Base-by-base conservation (phyloP, 192 early-diverging fungal species). In the Podila epicladia region DNA sequence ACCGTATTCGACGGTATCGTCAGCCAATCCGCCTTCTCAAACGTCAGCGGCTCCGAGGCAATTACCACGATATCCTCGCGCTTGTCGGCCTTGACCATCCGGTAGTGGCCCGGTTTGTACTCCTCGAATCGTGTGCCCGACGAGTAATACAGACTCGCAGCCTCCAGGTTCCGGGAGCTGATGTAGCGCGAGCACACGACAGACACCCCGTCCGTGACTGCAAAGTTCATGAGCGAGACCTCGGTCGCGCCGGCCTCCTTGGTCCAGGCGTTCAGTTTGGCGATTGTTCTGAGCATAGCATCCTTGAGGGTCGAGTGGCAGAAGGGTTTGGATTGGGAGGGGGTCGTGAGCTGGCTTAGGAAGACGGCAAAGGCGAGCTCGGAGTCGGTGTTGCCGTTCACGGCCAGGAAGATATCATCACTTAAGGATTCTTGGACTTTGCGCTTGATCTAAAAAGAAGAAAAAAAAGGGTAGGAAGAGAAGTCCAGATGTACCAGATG, bases 361-460 rank as follows among this genome's bases (percentile, higher is more conserved):
- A 93, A 95, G 51, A 95, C 83, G 19, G 92, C 93, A 86, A 95
- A 95, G 1, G 92, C 91, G 82, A 91, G 90, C 82, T 95, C 92
- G 8, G 92, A 93, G 75, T 93, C 93, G 0, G 93, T 93, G 58
- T 91, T 93, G 68, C 93, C 93, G 72, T 95, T 90, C 1, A 95
- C 85, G n/a, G 82, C 75, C 65, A 90, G 67, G 63, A 88, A 95
- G 28, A 95, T 82, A 17, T 92, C 89, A 50, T 95, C 93, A 9
- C 83, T 72, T 26, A 95, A 70, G 2, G 82, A 83, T 59, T 87
- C 87, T 73, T 90, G 89, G 50, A 95, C 76, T 31, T 75, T 75
- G 31, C 93, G 85, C 69, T 93, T 93, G 69, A 95, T 93, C 88
- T 87, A 73, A 3, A 75, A 66, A 64, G 3, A 45, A 45, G 62